A percentile compares a stretch with the other conserved stretches of the same genome.
Evolutionary conservation across 2,329 filamentous ascomycete species (phyloP).

Genomic region (Aureobasidium mangrovei): DNA sequence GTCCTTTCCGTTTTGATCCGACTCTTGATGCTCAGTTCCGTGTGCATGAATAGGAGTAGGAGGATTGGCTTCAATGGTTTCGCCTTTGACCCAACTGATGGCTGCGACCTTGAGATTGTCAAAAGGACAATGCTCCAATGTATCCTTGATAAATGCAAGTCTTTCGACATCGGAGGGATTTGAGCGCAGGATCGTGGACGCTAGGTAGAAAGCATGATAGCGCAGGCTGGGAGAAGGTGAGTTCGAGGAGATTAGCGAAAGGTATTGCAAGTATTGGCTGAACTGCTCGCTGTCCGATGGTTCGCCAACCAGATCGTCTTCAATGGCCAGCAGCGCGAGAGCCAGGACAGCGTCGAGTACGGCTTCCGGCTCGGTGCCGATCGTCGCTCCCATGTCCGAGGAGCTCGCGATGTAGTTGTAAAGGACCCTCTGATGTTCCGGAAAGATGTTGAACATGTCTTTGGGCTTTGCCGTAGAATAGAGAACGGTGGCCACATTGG

Average conservation of each 20-base stretch:
- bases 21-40: not conserved
- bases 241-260: slow-evolving; percentile 41
- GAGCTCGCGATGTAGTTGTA: slow-evolving; percentile 43
- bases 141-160: slow-evolving; percentile 46
- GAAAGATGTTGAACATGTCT: slow-evolving; percentile 41
- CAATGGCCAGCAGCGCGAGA: slow-evolving; percentile 42
- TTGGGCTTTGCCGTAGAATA: slow-evolving; percentile 31
- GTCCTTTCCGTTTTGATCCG: not conserved
- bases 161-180: slow-evolving; percentile 45
- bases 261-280: slow-evolving; percentile 43
- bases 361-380: slow-evolving; percentile 41
- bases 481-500: slow-evolving; percentile 40
- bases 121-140: slow-evolving; percentile 46
- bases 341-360: slow-evolving; percentile 47
- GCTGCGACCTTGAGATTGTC: slow-evolving; percentile 49
- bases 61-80: slow-evolving; percentile 43
- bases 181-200: slow-evolving; percentile 42
- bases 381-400: slow-evolving; percentile 27
- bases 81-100: slow-evolving; percentile 52
- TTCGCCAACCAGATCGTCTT: slow-evolving; percentile 36
- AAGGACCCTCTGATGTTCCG: slow-evolving; percentile 43
- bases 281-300: slow-evolving; percentile 44
- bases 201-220: slow-evolving; percentile 41
- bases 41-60: slow-evolving; percentile 19
- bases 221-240: slow-evolving; percentile 39